Percentiles rank a stretch among this genome's conserved stretches.
phyloP scores from a whole-genome alignment of 352 stramenopile species.

The Phytophthora boehmeriae region DNA sequence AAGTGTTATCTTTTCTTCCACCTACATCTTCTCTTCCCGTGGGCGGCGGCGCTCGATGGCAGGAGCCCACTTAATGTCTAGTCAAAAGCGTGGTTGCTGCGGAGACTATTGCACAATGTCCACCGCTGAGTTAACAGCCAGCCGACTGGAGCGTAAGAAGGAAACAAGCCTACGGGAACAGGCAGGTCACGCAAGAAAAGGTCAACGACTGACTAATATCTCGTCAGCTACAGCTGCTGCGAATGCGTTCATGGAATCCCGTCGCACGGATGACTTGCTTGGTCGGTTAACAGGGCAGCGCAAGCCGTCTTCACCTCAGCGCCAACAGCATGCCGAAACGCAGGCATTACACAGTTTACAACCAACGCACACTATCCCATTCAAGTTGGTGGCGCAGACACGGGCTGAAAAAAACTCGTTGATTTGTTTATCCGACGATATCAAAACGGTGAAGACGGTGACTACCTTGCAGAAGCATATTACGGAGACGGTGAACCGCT shows the following conservation, averaged over 20 bases:
- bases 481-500: conserved; percentile 80
- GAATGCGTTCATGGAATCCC: conserved; percentile 58
- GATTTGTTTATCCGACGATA: conserved; percentile 83
- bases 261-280: conserved; percentile 30
- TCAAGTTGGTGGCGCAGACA: conserved; percentile 83
- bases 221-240: conserved; percentile 56
- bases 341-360: conserved; percentile 12
- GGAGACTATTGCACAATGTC: conserved; percentile 73
- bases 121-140: conserved; percentile 41
- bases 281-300: conserved; percentile 17
- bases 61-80: conserved; percentile 71
- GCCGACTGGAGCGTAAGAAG: conserved; percentile 48
- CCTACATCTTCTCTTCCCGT: conserved; percentile 63
- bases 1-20: conserved; percentile 62
- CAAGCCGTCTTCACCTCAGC: conserved; percentile 47
- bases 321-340: conserved; percentile 33
- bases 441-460: conserved; percentile 71
- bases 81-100: conserved; percentile 73
- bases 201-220: conserved; percentile 49
- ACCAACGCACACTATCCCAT: conserved; percentile 63
- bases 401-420: conserved; percentile 80
- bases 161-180: conserved; percentile 15
- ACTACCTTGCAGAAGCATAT: conserved; percentile 77
- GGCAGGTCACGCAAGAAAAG: conserved; percentile 12
- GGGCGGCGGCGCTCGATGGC: conserved; percentile 55